Evolutionary conservation across 176 grass and related monocot species (phyloP).

Genomic region (Chloris gayana): DNA sequence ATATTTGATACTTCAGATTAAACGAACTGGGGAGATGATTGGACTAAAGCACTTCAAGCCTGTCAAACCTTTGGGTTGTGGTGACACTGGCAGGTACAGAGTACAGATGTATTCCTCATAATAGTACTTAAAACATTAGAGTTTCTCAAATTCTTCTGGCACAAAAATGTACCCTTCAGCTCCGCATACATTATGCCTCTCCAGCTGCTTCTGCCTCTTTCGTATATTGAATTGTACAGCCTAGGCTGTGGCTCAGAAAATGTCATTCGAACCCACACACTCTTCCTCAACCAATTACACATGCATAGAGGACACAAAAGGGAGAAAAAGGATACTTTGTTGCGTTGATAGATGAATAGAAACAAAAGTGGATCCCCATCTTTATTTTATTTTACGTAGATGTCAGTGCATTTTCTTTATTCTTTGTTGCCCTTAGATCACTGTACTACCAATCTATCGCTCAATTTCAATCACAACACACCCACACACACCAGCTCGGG

Average conservation of each 20-base stretch:
- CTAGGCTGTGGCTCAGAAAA: background rate
- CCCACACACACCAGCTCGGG: no score
- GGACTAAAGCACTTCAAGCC: slow-evolving; percentile 90
- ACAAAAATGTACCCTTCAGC: slow-evolving; percentile 10
- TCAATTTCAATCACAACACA: no score
- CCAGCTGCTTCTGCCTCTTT: background rate
- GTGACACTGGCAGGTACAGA: slow-evolving; percentile 94
- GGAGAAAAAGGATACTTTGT: background rate
- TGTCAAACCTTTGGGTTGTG: slow-evolving; percentile 84
- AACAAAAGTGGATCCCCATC: background rate
- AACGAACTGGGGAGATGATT: slow-evolving; percentile 66
- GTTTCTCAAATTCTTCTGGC: background rate
- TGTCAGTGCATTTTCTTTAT: no score
- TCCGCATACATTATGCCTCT: background rate
- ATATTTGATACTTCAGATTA: slow-evolving; percentile 51
- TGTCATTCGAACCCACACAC: background rate
- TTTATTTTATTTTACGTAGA: background rate
- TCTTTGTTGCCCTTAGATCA: background rate
- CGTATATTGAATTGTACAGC: background rate
- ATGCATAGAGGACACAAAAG: no score
- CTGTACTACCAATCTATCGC: no score
- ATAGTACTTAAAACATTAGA: background rate
- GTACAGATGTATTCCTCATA: background rate
- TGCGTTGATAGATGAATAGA: background rate
- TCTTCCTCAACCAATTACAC: background rate